Evolutionary conservation across 768 basidiomycete genomes (phyloP).

Genomic region (Tulasnella sp.): DNA sequence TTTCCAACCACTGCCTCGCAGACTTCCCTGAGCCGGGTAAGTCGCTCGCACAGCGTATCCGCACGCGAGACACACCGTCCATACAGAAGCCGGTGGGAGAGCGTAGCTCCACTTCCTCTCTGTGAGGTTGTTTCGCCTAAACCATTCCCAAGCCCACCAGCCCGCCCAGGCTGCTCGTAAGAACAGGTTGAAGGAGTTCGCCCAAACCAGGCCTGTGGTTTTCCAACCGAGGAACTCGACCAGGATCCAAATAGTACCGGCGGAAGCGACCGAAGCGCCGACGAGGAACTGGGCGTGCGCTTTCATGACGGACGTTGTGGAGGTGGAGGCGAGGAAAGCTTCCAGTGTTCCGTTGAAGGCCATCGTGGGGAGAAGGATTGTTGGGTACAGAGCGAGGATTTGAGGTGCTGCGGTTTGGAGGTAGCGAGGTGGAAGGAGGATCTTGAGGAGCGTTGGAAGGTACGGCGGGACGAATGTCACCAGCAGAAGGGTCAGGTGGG

Average conservation of each 20-base stretch:
- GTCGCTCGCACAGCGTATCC: not conserved
- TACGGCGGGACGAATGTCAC: slow-evolving; percentile 66
- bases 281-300: slow-evolving; percentile 67
- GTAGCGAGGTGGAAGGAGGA: slow-evolving; percentile 53
- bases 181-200: slow-evolving; percentile 57
- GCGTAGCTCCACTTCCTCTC: not conserved
- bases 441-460: slow-evolving; percentile 50
- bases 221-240: slow-evolving; percentile 36
- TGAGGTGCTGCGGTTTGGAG: slow-evolving; percentile 61
- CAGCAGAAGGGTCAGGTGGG: slow-evolving; percentile 61
- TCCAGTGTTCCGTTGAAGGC: slow-evolving; percentile 87
- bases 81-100: not conserved
- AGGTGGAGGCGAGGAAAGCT: slow-evolving; percentile 77
- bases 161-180: slow-evolving; percentile 35
- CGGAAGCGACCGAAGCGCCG: slow-evolving; percentile 59
- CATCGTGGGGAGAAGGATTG: slow-evolving; percentile 73
- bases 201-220: slow-evolving; percentile 62
- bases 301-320: slow-evolving; percentile 52
- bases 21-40: not conserved
- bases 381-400: slow-evolving; percentile 70
- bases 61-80: not conserved
- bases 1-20: not conserved
- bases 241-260: slow-evolving; percentile 37
- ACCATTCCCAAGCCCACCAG: not conserved
- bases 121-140: not conserved